phyloP scores from a whole-genome alignment of 2,329 filamentous ascomycete species.

The Bipolaris oryzae region DNA sequence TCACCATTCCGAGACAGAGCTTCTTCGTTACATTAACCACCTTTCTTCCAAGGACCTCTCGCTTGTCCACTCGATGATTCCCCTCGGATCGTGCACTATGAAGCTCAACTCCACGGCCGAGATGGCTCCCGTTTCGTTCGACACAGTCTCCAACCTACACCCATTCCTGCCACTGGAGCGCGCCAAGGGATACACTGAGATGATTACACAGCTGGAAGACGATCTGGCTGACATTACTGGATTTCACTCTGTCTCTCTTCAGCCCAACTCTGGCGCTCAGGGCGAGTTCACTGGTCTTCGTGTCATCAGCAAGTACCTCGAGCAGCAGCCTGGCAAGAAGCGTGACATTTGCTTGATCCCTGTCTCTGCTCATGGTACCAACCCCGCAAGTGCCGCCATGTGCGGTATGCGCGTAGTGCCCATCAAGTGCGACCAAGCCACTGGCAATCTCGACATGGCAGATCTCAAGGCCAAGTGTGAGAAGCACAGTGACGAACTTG shows the following conservation, averaged over 20 bases:
- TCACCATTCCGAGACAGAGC: constrained; percentile 92
- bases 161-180: constrained; percentile 73
- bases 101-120: constrained; percentile 94
- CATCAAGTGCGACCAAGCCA: constrained; percentile 85
- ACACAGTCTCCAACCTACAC: constrained; percentile 78
- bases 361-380: constrained; percentile 93
- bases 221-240: constrained; percentile 85
- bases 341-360: constrained; percentile 94
- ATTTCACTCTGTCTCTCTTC: constrained; percentile 86
- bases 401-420: constrained; percentile 92
- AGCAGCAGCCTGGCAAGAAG: constrained; percentile 68
- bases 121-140: constrained; percentile 84
- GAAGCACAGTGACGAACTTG: constrained; percentile 83
- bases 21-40: constrained; percentile 91
- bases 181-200: constrained; percentile 69
- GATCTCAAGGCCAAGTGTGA: constrained; percentile 89
- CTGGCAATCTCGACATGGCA: constrained; percentile 85
- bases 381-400: constrained; percentile 94
- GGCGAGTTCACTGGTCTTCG: constrained; percentile 92
- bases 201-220: constrained; percentile 74
- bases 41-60: constrained; percentile 94
- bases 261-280: constrained; percentile 95
- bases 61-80: constrained; percentile 96
- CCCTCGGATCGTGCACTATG: constrained; percentile 96
- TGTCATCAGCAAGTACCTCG: constrained; percentile 83